Evolutionary conservation across 2,329 filamentous ascomycete species (phyloP), one percentile per base, ranked within the genome.

Genomic region (Leptodontidium sp.): DNA sequence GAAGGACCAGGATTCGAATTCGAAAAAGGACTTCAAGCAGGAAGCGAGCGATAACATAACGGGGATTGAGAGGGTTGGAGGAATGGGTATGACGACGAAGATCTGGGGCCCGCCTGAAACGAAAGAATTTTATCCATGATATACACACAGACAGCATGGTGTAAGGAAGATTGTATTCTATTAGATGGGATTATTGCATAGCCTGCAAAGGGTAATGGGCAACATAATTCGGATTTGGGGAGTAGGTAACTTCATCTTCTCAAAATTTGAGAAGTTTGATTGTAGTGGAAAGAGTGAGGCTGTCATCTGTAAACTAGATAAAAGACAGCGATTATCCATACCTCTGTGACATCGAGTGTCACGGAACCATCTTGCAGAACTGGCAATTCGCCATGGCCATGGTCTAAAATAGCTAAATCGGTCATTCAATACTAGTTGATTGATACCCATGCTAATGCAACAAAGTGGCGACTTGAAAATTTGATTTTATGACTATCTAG

Each of bases 1-100:
- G 21, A 62, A 50, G 24, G 50, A 64, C 6, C 38, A 26, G 35
- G 61, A 57, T 55, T 29, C 50, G 21, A 57, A 57, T 55, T n/a
- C 50, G 35, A 64, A 45, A n/a, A 53, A 59, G 57, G 14, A 43
- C 24, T 59, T 43, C 38, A 59, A 47, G 47, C 35, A 63, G 17
- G 52, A 24, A 26, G 38, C 32, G n/a, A 47, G 26, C 12, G 32
- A 55, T 26, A 57, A 29, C 24, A 63, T 62, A 14, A 45, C 38
- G 17, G 45, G 47, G 24, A 38, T 52, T 29, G 53, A 59, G 45
- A 64, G 53, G 24, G 21, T n/a, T 21, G 50, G n/a, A 7, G 66
- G 45, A 9, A 68, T 68, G 66, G 66, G 66, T 14, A 62, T 61
- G 38, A 26, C 35, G 49, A 64, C 55, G 6, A 61, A 65, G 35